phyloP scores from a whole-genome alignment of 129 eudicot genomes.

The Centella asiatica region DNA sequence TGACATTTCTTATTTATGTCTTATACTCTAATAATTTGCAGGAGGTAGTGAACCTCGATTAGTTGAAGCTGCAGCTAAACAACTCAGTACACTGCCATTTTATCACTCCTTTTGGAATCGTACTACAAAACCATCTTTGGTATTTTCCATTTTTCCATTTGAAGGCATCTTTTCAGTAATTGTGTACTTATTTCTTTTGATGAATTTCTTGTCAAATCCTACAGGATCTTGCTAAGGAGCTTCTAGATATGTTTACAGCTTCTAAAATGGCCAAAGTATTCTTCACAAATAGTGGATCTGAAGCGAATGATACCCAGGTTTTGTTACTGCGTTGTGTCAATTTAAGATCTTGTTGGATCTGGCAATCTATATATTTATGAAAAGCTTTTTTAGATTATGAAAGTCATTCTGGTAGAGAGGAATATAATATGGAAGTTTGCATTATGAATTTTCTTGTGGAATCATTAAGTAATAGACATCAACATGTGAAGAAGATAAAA shows the following conservation, averaged over 20 bases:
- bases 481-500: not conserved
- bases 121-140: constrained; percentile 85
- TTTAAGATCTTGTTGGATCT: no score
- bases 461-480: not conserved
- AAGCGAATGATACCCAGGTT: constrained; percentile 96
- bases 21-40: constrained; percentile 21
- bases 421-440: not conserved
- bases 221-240: constrained; percentile 85
- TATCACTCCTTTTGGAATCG: constrained; percentile 98
- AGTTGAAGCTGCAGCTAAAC: constrained; percentile 71
- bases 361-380: no score
- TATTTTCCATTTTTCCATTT: constrained; percentile 17
- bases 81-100: constrained; percentile 81
- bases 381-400: no score
- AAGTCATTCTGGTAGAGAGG: no score
- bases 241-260: constrained; percentile 62
- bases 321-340: not conserved
- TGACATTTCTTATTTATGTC: not conserved
- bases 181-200: not conserved
- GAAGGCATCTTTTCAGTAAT: not conserved
- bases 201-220: constrained; percentile 11
- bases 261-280: constrained; percentile 73
- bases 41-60: constrained; percentile 93
- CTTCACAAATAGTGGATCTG: constrained; percentile 89
- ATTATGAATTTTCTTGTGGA: not conserved